Evolutionary conservation across 176 grass and related monocot species (phyloP).

Genomic region (Pontederia crassipes): DNA sequence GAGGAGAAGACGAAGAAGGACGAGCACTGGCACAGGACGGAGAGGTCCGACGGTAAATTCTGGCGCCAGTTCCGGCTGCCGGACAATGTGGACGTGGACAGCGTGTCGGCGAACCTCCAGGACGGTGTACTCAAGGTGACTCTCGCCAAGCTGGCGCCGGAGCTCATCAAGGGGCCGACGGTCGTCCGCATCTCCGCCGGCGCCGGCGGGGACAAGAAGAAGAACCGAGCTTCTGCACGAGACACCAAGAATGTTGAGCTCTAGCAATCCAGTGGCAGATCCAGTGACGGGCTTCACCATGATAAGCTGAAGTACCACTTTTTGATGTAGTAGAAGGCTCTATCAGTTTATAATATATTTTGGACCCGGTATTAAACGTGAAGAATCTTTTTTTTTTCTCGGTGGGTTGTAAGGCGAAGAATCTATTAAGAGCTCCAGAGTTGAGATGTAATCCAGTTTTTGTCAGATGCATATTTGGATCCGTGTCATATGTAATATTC

Average conservation of each 20-base stretch:
- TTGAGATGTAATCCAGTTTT: too few relatives aligned
- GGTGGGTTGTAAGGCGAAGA: too few relatives aligned
- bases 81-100: constrained; percentile 63
- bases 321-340: too few relatives aligned
- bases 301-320: too few relatives aligned
- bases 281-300: too few relatives aligned
- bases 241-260: constrained; percentile 60
- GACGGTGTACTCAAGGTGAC: constrained; percentile 51
- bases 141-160: constrained; percentile 53
- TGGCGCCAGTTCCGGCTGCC: constrained; percentile 87
- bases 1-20: constrained; percentile 20
- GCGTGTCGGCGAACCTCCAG: constrained; percentile 41
- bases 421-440: too few relatives aligned
- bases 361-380: too few relatives aligned
- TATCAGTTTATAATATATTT: too few relatives aligned
- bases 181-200: constrained; percentile 44
- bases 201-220: constrained; percentile 20
- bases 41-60: constrained; percentile 76
- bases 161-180: constrained; percentile 65
- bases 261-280: not conserved
- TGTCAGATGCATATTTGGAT: too few relatives aligned
- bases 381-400: too few relatives aligned
- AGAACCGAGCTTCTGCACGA: not conserved
- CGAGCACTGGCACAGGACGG: constrained; percentile 69
- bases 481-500: too few relatives aligned